Evolutionary conservation across 2,329 filamentous ascomycete species (phyloP).

Genomic region (Hawksworthiomyces lignivorus): DNA sequence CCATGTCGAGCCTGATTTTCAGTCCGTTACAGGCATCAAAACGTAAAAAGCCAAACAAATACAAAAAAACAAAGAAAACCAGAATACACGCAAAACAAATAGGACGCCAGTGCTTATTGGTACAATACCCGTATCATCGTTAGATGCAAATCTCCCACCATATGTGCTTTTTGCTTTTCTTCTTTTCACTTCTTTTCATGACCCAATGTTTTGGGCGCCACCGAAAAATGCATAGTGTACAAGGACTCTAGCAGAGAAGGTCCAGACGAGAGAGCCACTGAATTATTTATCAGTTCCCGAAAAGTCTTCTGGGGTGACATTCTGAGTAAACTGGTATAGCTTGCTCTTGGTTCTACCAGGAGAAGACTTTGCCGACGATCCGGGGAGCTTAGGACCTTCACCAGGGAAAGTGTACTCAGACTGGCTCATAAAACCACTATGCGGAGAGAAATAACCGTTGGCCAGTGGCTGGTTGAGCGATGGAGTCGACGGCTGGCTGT

Average conservation of each 20-base stretch:
- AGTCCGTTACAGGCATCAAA: no score
- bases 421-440: conserved; percentile 23
- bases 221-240: background rate
- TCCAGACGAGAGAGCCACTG: background rate
- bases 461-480: conserved; percentile 38
- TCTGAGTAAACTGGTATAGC: conserved; percentile 39
- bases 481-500: conserved; percentile 42
- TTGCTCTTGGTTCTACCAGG: conserved; percentile 30
- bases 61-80: background rate
- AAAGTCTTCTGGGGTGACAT: conserved; percentile 37
- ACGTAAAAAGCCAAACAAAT: no score
- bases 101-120: no score
- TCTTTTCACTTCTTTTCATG: background rate
- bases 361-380: conserved; percentile 28
- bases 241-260: conserved; percentile 1
- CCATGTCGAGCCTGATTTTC: no score
- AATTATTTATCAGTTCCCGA: conserved; percentile 7
- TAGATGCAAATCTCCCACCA: no score
- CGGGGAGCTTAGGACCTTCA: conserved; percentile 28
- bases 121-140: no score
- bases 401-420: conserved; percentile 47
- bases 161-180: no score
- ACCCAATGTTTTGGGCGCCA: no score
- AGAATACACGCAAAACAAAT: no score
- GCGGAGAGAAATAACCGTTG: conserved; percentile 28